phyloP scores from a whole-genome alignment of 1,284 basidiomycete species.

The Puccinia polysora region DNA sequence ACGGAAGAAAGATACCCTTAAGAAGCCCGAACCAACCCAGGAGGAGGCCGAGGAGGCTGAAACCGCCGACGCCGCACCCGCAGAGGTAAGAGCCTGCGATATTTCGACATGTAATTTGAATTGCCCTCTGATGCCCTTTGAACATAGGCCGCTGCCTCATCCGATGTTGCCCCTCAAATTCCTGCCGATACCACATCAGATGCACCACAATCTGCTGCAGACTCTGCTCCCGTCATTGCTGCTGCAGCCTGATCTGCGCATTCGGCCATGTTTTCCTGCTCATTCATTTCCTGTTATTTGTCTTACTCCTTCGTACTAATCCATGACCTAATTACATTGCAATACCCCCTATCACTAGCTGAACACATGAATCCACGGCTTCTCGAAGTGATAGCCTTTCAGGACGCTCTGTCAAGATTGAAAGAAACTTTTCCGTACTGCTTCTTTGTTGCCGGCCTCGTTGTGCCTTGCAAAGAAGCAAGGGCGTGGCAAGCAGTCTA shows the following conservation, averaged over 20 bases:
- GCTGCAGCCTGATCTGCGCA: conserved; percentile 19
- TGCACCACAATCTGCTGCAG: not conserved
- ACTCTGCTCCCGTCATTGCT: conserved; percentile 31
- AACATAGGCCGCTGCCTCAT: not conserved
- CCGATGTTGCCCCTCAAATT: conserved; percentile 16
- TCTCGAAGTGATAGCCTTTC: too few species aligned
- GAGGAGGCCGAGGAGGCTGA: conserved; percentile 25
- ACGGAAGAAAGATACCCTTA: conserved; percentile 30
- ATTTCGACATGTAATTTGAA: not conserved
- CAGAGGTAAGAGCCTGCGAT: not conserved
- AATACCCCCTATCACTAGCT: too few species aligned
- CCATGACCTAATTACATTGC: not conserved
- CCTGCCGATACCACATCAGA: conserved; percentile 20
- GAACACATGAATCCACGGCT: too few species aligned
- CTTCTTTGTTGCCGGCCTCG: too few species aligned
- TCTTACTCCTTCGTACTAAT: not conserved
- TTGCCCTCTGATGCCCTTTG: not conserved
- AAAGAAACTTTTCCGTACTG: too few species aligned
- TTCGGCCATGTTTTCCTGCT: not conserved
- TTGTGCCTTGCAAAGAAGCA: too few species aligned
- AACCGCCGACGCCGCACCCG: not conserved
- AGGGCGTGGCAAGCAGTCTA: too few species aligned
- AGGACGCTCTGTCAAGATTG: too few species aligned
- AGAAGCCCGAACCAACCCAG: conserved; percentile 28
- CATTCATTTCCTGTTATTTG: not conserved